Conservation (phyloP, 352 stramenopile species). For the Globisporangium heterothallicum region DNA sequence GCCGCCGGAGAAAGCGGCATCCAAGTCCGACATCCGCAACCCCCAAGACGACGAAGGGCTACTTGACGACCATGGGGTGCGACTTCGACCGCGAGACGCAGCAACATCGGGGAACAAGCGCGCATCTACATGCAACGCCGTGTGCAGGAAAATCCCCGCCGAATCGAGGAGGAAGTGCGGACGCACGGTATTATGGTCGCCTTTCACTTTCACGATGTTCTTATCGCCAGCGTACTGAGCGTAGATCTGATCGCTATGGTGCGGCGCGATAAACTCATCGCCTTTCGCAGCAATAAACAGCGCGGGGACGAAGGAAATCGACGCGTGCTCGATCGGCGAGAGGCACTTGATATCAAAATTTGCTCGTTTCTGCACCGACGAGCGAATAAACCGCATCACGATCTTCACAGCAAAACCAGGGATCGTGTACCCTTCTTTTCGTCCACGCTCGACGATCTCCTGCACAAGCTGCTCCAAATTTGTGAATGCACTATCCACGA, state of each 20-base stretch:
- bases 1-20: slow-evolving; percentile 35
- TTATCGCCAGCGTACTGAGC: slow-evolving; percentile 96
- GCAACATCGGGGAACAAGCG: slow-evolving; percentile 25
- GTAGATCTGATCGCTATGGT: slow-evolving; percentile 82
- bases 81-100: slow-evolving; percentile 19
- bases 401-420: slow-evolving; percentile 90
- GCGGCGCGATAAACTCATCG: slow-evolving; percentile 93
- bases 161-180: slow-evolving; percentile 95
- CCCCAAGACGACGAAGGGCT: slow-evolving; percentile 33
- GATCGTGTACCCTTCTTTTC: slow-evolving; percentile 90
- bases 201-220: slow-evolving; percentile 96
- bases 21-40: slow-evolving; percentile 54
- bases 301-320: slow-evolving; percentile 94
- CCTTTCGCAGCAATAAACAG: slow-evolving; percentile 94
- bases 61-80: slow-evolving; percentile 32
- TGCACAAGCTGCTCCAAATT: slow-evolving; percentile 94
- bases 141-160: slow-evolving; percentile 95
- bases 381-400: slow-evolving; percentile 88
- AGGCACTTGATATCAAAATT: slow-evolving; percentile 83
- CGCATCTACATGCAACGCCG: slow-evolving; percentile 80
- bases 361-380: slow-evolving; percentile 88
- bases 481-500: slow-evolving; percentile 97
- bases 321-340: slow-evolving; percentile 82
- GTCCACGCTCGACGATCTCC: slow-evolving; percentile 96
- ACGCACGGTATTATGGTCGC: slow-evolving; percentile 96